Evolutionary conservation across 139 green algal species (phyloP).

Genomic region (Yamagishiella unicocca): DNA sequence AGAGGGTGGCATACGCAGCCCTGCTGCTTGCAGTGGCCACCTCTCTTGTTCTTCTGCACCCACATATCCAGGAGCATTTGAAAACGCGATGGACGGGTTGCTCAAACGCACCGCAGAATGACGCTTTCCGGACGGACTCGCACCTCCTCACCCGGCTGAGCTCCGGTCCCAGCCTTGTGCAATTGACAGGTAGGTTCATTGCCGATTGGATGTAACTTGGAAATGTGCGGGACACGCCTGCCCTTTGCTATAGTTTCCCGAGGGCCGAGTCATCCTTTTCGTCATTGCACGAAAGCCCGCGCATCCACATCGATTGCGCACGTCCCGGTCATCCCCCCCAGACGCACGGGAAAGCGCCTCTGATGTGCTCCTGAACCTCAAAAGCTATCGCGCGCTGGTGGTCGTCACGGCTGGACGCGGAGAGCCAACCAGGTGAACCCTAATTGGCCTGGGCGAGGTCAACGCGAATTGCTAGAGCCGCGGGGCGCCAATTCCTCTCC

Average conservation of each 20-base stretch:
- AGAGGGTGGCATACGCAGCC: too few relatives aligned
- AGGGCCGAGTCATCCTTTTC: too few relatives aligned
- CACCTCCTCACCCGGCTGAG: not conserved
- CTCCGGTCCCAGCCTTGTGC: not conserved
- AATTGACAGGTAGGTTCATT: slow-evolving; percentile 1
- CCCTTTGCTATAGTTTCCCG: too few relatives aligned
- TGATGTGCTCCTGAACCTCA: not conserved
- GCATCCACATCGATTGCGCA: not conserved
- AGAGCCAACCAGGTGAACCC: not conserved
- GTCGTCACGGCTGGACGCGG: slow-evolving; percentile 14
- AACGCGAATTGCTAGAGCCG: too few relatives aligned
- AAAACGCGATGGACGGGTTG: not conserved
- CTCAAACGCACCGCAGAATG: not conserved
- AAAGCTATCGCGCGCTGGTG: not conserved
- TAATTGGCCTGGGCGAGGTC: too few relatives aligned
- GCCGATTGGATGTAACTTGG: too few relatives aligned
- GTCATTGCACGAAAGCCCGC: not conserved
- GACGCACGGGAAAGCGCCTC: not conserved
- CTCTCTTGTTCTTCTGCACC: not conserved
- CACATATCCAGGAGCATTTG: not conserved
- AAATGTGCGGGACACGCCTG: too few relatives aligned
- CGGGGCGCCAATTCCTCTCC: too few relatives aligned
- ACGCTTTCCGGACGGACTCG: not conserved
- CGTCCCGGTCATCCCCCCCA: not conserved
- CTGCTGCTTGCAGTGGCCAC: not conserved